These are phyloP conservation scores for Stylosanthes scabra DNA, from an alignment of 331 rosid genomes.

Conservation along the genomic window DNA sequence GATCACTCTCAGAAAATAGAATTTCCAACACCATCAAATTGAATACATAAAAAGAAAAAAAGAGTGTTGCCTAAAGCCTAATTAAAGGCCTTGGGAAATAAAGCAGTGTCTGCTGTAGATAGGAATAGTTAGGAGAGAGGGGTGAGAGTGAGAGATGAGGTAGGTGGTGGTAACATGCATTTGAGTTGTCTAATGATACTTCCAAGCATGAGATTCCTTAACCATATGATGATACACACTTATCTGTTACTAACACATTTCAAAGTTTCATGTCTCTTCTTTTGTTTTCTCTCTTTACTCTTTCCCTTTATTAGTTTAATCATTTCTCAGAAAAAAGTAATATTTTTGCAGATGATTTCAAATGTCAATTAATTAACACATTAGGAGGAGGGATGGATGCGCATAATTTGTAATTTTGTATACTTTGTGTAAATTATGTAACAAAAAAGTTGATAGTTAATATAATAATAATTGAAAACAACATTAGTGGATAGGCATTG, in stretches of 20 bases:
- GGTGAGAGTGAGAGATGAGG: neutral
- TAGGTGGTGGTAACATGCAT: conserved; percentile 27
- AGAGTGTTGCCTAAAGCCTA: neutral
- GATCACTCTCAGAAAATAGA: too few species aligned
- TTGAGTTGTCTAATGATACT: conserved; percentile 30
- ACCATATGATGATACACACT: neutral
- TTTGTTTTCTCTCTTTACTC: neutral
- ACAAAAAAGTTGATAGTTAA: neutral
- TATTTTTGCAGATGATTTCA: neutral
- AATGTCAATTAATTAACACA: neutral
- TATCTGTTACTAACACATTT: neutral
- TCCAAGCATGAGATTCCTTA: conserved; percentile 10
- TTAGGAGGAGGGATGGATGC: neutral
- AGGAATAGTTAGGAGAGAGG: neutral
- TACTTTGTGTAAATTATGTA: neutral
- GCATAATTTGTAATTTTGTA: neutral
- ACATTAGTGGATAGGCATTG: too few species aligned
- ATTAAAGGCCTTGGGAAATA: too few species aligned
- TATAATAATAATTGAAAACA: neutral
- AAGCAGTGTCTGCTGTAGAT: neutral
- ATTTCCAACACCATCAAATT: too few species aligned
- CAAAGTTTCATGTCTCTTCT: neutral
- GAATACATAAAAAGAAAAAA: neutral
- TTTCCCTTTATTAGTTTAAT: neutral
- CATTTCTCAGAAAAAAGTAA: too few species aligned